Evolutionary conservation across 1,284 basidiomycete genomes (phyloP).

Genomic region (Trametes sp.): DNA sequence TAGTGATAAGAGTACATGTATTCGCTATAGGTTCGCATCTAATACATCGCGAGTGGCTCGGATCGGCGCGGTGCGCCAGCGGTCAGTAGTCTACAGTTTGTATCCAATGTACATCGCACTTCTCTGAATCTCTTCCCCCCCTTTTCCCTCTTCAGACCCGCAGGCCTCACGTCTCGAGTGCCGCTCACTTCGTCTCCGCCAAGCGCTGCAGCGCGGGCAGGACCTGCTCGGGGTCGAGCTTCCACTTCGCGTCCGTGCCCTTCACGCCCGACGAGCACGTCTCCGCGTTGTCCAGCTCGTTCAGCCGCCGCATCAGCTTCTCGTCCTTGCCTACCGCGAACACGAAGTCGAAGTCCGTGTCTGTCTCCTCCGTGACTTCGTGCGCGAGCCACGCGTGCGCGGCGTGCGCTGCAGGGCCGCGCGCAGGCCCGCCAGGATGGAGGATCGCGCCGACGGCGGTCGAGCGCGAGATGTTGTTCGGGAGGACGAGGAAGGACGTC

Average conservation of each 20-base stretch:
- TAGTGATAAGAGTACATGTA: too few relatives aligned
- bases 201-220: constrained; percentile 49
- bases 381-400: constrained; percentile 48
- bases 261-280: constrained; percentile 72
- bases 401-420: constrained; percentile 47
- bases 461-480: constrained; percentile 84
- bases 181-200: constrained; percentile 41
- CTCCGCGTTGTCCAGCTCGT: constrained; percentile 75
- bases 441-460: constrained; percentile 81
- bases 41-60: too few relatives aligned
- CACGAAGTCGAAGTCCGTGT: constrained; percentile 64
- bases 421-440: constrained; percentile 70
- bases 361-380: constrained; percentile 45
- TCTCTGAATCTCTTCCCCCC: too few relatives aligned
- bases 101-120: too few relatives aligned
- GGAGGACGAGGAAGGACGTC: constrained; percentile 84
- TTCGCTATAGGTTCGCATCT: too few relatives aligned
- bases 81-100: too few relatives aligned
- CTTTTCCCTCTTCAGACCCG: too few relatives aligned
- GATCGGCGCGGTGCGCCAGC: too few relatives aligned
- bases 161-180: not conserved
- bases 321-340: constrained; percentile 78
- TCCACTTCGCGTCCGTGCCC: constrained; percentile 82
- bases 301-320: constrained; percentile 74
- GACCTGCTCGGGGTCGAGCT: constrained; percentile 55